Percentiles rank a stretch among this genome's conserved stretches.
phyloP scores from a whole-genome alignment of 352 stramenopile species.

The Vaucheria bursata region DNA sequence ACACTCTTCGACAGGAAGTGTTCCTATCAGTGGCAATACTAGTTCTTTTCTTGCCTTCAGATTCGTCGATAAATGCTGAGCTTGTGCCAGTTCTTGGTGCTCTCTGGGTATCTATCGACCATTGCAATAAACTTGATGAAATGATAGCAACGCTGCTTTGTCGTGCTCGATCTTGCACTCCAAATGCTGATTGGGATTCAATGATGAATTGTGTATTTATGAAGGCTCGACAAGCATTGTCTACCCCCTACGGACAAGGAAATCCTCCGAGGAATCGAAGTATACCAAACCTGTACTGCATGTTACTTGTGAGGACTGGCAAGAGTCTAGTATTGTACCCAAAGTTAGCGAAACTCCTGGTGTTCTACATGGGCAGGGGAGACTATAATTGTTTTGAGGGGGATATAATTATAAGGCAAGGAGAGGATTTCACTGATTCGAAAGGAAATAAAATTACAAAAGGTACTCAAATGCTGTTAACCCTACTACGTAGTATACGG shows the following conservation, averaged over 20 bases:
- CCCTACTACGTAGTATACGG: constrained; percentile 24
- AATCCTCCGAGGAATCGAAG: constrained; percentile 8
- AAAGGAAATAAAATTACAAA: constrained; percentile 16
- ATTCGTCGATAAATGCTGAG: not conserved
- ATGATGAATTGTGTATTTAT: constrained; percentile 37
- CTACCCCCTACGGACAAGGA: constrained; percentile 30
- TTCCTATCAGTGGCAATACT: constrained; percentile 32
- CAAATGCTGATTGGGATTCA: constrained; percentile 25
- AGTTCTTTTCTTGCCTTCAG: constrained; percentile 20
- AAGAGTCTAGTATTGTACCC: constrained; percentile 10
- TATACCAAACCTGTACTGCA: constrained; percentile 15
- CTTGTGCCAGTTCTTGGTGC: constrained; percentile 6
- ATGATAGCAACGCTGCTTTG: constrained; percentile 22
- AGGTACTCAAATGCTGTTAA: constrained; percentile 16
- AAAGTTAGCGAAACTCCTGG: constrained; percentile 32
- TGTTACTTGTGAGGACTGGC: constrained; percentile 21
- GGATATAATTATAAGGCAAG: constrained; percentile 10
- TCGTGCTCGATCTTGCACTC: constrained; percentile 7
- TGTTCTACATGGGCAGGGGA: constrained; percentile 34
- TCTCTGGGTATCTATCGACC: constrained; percentile 38
- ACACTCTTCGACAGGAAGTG: constrained; percentile 16
- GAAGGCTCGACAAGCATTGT: constrained; percentile 13
- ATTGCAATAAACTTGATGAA: constrained; percentile 24
- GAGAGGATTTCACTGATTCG: constrained; percentile 18
- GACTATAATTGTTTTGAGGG: not conserved